phyloP scores from a whole-genome alignment of 768 basidiomycete genomes.

The Boletus subcaerulescens region DNA sequence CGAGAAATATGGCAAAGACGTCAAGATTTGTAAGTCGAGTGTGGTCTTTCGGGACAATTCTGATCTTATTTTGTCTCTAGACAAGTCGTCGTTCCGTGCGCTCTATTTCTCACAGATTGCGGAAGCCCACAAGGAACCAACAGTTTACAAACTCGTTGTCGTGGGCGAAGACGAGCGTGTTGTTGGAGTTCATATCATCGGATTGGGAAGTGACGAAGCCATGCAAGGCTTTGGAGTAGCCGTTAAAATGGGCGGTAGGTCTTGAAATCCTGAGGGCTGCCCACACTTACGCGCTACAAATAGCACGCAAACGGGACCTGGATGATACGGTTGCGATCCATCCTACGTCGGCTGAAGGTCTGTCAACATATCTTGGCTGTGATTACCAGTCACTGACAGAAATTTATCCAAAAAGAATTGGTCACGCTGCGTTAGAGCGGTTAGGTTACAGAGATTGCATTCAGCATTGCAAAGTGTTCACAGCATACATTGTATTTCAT shows the following conservation, averaged over 20 bases:
- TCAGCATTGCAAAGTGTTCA: neutral
- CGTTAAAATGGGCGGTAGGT: slow-evolving; percentile 85
- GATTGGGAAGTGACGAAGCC: slow-evolving; percentile 88
- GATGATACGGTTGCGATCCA: slow-evolving; percentile 92
- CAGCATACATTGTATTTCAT: neutral
- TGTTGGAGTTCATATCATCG: slow-evolving; percentile 94
- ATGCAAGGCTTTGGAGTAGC: slow-evolving; percentile 98
- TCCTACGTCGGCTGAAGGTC: slow-evolving; percentile 82
- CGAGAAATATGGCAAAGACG: slow-evolving; percentile 79
- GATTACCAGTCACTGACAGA: slow-evolving; percentile 14
- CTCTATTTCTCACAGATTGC: slow-evolving; percentile 92
- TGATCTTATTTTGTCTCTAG: slow-evolving; percentile 35
- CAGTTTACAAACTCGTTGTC: slow-evolving; percentile 88
- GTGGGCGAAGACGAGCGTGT: slow-evolving; percentile 90
- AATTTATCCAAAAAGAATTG: slow-evolving; percentile 39
- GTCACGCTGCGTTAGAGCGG: slow-evolving; percentile 50
- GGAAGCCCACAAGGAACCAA: slow-evolving; percentile 91
- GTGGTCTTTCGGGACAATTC: neutral
- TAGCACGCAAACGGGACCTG: slow-evolving; percentile 74
- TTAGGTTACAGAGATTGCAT: neutral
- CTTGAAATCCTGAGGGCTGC: neutral
- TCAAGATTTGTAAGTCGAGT: slow-evolving; percentile 81
- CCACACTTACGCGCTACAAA: slow-evolving; percentile 4
- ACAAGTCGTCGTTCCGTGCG: slow-evolving; percentile 76
- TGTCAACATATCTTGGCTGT: slow-evolving; percentile 19